Conservation (phyloP, 163 green algal genomes). For the Chlamydomonas reinhardtii region DNA sequence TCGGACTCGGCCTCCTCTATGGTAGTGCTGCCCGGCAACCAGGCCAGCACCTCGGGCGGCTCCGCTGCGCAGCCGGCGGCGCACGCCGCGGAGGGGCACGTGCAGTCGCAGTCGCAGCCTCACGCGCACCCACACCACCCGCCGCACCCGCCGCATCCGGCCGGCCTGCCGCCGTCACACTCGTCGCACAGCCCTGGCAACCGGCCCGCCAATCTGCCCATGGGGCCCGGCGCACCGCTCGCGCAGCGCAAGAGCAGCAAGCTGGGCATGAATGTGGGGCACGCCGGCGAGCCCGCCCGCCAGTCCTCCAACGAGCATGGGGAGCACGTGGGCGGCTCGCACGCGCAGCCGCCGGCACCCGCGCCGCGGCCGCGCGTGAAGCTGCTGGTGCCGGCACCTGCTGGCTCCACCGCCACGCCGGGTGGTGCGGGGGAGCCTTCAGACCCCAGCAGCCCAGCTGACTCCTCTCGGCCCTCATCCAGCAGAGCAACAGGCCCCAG, state of each 20-base stretch:
- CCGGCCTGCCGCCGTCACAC: background rate
- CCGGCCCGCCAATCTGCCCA: background rate
- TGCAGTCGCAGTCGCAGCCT: background rate
- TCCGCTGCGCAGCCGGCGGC: background rate
- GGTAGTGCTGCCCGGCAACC: constrained; percentile 5
- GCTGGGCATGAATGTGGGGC: background rate
- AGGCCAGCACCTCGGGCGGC: background rate
- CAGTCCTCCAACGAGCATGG: background rate
- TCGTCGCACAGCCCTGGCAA: background rate
- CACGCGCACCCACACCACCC: background rate
- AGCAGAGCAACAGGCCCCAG: background rate
- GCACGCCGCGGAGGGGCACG: background rate
- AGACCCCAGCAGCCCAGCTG: constrained; percentile 13
- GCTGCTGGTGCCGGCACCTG: background rate
- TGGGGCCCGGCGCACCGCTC: background rate
- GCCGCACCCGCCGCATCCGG: background rate
- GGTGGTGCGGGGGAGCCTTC: background rate
- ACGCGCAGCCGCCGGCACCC: constrained; percentile 8
- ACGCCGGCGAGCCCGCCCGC: background rate
- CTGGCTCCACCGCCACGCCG: background rate
- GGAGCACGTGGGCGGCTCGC: background rate
- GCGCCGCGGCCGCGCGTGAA: no score
- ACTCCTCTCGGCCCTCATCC: constrained; percentile 5
- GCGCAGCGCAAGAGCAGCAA: constrained; percentile 4
- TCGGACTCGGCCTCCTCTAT: constrained; percentile 53